Conservation (phyloP, 768 basidiomycete species). For the Lactarius evosmus region DNA sequence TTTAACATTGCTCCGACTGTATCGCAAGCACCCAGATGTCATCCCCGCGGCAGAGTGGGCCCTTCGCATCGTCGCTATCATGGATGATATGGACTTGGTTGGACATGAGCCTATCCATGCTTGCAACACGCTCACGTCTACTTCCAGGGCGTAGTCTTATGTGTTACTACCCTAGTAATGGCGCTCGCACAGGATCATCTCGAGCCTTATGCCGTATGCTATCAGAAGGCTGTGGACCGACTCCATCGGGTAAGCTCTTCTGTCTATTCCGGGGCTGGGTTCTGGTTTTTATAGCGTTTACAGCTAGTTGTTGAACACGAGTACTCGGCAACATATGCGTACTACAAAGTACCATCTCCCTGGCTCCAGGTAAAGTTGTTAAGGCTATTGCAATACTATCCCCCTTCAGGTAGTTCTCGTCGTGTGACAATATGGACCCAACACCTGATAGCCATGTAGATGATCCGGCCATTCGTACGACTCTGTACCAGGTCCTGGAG, state of each 20-base stretch:
- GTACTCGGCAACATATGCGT: constrained; percentile 84
- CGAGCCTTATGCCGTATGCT: constrained; percentile 87
- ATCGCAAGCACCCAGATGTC: constrained; percentile 94
- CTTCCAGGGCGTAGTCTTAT: constrained; percentile 85
- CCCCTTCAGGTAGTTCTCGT: constrained; percentile 75
- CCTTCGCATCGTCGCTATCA: constrained; percentile 86
- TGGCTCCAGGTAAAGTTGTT: constrained; percentile 98
- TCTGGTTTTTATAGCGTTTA: background rate
- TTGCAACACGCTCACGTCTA: background rate
- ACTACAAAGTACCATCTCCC: constrained; percentile 96
- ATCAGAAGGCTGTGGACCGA: constrained; percentile 91
- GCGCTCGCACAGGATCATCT: constrained; percentile 92
- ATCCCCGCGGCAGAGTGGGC: constrained; percentile 96
- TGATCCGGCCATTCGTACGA: constrained; percentile 73
- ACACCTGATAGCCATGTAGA: constrained; percentile 45
- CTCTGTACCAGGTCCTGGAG: constrained; percentile 79
- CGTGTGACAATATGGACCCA: background rate
- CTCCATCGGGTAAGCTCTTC: constrained; percentile 58
- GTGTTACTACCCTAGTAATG: constrained; percentile 90
- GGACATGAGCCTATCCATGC: constrained; percentile 17
- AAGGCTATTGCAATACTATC: constrained; percentile 90
- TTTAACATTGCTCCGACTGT: constrained; percentile 84
- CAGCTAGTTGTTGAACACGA: constrained; percentile 91
- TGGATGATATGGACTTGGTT: constrained; percentile 91
- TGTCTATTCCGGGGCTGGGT: background rate